These are phyloP conservation scores for Colletotrichum aenigma DNA, from an alignment of 2,329 filamentous ascomycete species.

Conservation along the genomic window DNA sequence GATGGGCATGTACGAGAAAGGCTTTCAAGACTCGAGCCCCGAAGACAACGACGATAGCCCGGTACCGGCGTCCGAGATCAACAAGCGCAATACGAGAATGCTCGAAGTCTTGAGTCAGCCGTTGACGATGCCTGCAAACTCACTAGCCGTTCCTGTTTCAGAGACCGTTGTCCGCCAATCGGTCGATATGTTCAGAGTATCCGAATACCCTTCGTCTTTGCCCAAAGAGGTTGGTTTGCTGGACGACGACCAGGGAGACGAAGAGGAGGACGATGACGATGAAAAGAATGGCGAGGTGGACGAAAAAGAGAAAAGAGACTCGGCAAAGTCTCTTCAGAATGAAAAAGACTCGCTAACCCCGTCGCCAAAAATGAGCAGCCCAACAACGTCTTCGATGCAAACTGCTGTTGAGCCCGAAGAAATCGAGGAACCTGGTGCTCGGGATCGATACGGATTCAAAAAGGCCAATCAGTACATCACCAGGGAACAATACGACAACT, in stretches of 20 bases:
- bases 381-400: background rate
- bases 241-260: conserved; percentile 28
- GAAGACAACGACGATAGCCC: conserved; percentile 36
- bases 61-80: conserved; percentile 42
- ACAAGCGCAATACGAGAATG: conserved; percentile 39
- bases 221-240: conserved; percentile 23
- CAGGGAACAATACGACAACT: conserved; percentile 78
- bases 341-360: conserved; percentile 26
- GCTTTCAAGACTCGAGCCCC: conserved; percentile 52
- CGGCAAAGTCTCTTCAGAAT: conserved; percentile 46
- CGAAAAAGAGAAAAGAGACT: conserved; percentile 49
- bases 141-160: conserved; percentile 19
- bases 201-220: conserved; percentile 42
- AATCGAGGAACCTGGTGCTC: conserved; percentile 53
- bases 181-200: conserved; percentile 40
- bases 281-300: conserved; percentile 22
- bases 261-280: conserved; percentile 29
- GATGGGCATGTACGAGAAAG: conserved; percentile 72
- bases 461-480: conserved; percentile 84
- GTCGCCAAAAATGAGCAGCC: conserved; percentile 15
- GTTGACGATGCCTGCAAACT: conserved; percentile 29
- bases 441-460: conserved; percentile 91
- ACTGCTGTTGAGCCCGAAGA: conserved; percentile 34
- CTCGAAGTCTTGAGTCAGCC: conserved; percentile 44
- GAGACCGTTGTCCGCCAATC: conserved; percentile 33